A percentile compares a stretch with the other conserved stretches of the same genome.
Conservation (phyloP, 148 eudicot genomes). For the Tetragonia tetragonoides region DNA sequence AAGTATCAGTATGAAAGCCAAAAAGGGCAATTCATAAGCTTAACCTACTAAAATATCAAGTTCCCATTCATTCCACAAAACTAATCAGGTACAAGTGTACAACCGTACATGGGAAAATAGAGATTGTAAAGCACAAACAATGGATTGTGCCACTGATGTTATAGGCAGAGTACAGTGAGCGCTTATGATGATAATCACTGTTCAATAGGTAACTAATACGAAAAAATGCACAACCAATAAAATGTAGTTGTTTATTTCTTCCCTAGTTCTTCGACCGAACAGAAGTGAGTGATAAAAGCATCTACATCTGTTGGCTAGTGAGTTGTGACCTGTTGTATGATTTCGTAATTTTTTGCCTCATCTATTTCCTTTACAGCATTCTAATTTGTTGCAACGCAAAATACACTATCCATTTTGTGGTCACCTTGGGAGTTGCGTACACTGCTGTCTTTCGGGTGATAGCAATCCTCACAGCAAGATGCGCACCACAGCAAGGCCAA, state of each 20-base stretch:
- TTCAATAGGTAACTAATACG: not conserved
- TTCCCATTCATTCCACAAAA: not conserved
- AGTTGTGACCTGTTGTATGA: not conserved
- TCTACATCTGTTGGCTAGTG: conserved; percentile 20
- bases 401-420: not conserved
- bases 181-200: not conserved
- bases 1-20: no score
- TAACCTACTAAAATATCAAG: not conserved
- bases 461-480: conserved; percentile 32
- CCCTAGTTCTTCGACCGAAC: conserved; percentile 13
- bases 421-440: conserved; percentile 8
- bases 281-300: not conserved
- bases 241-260: not conserved
- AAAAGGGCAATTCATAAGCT: no score
- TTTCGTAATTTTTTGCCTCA: not conserved
- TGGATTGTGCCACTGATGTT: not conserved
- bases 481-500: conserved; percentile 61
- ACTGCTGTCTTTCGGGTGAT: not conserved
- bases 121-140: not conserved
- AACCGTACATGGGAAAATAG: no score
- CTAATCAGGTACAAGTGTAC: not conserved
- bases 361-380: conserved; percentile 2
- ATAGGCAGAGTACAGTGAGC: not conserved
- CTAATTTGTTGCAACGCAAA: not conserved
- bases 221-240: conserved; percentile 11